Evolutionary conservation across 2,329 filamentous ascomycete genomes (phyloP).

Genomic region (Orbilia javanica): DNA sequence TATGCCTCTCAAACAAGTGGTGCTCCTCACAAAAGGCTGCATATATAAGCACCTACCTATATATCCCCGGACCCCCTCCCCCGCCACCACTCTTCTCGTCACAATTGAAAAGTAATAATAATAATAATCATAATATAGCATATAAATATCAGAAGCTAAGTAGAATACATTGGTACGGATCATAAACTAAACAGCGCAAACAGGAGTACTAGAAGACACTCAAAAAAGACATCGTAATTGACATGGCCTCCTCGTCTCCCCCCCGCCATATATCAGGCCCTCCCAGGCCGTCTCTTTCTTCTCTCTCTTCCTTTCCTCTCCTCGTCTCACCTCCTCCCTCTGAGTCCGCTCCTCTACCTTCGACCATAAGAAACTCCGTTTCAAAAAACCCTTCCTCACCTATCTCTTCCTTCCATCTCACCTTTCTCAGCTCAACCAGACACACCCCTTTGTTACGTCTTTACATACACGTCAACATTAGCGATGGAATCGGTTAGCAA

Average conservation of each 20-base stretch:
- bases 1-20: neutral
- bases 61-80: no score
- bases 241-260: slow-evolving; percentile 6
- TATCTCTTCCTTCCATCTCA: slow-evolving; percentile 57
- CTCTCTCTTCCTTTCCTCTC: slow-evolving; percentile 30
- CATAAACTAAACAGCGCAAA: no score
- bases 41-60: no score
- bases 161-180: no score
- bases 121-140: no score
- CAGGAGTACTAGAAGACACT: neutral
- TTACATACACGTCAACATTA: slow-evolving; percentile 38
- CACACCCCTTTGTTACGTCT: slow-evolving; percentile 38
- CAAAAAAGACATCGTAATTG: neutral
- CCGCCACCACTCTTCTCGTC: no score
- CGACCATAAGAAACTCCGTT: slow-evolving; percentile 9
- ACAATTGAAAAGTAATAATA: no score
- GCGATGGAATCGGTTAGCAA: slow-evolving; percentile 50
- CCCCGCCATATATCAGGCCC: slow-evolving; percentile 25
- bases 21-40: neutral
- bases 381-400: slow-evolving; percentile 31
- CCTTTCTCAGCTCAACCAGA: slow-evolving; percentile 42
- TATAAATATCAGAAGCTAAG: no score
- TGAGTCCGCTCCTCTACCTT: slow-evolving; percentile 34
- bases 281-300: slow-evolving; percentile 48
- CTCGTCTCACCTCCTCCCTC: slow-evolving; percentile 29